Base-by-base conservation (phyloP, 75 land plant genomes). In the Selaginella tamariscina region DNA sequence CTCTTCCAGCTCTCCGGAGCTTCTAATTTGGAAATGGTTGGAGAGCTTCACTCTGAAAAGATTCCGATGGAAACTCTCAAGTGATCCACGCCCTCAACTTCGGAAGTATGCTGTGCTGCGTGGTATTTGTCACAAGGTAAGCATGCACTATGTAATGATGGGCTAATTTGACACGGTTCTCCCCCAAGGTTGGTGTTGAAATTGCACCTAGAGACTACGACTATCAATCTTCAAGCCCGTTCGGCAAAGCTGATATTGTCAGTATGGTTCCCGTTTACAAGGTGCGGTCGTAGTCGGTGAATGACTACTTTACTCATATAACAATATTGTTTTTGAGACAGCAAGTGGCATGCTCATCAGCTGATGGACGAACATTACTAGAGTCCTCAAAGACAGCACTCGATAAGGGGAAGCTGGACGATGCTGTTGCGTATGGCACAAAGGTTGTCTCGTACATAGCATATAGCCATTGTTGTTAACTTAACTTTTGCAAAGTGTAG, bases 261-360 rank as follows among this genome's bases (percentile, higher is more conserved):
- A 87, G 96, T 79, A 67, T 91, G 80, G 80, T 87, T 22, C 96
- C 96, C n/a, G 88, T 86, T 62, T 82, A 91, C 69, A 91, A 91
- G 88, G 93, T 88, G 39, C 1, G 67, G 13, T 27, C 5, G 15
- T 27, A 1, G 26, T 56, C 2, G 56, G 26, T 33, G 2, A 56
- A 1, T 29, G 18, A 29, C 30, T 23, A 21, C 8, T 8, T 59
- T 26, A 65, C 68, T 56, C 26, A 31, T 56, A 54, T 66, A 0
- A n/a, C n/a, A 54, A 21, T 76, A 56, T 0, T 18, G 56, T 71
- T 15, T 65, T 30, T 33, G 30, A 56, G 73, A 69, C 80, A 88
- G 88, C 91, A 91, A 87, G 96, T 82, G 11, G 96, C 96, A 64
- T 91, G 96, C 80, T 91, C 96, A 56, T 91, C 96, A 56, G 96